These are phyloP conservation scores for Coemansia sp. DNA, from an alignment of 192 early-diverging fungal species.

Conservation along the genomic window DNA sequence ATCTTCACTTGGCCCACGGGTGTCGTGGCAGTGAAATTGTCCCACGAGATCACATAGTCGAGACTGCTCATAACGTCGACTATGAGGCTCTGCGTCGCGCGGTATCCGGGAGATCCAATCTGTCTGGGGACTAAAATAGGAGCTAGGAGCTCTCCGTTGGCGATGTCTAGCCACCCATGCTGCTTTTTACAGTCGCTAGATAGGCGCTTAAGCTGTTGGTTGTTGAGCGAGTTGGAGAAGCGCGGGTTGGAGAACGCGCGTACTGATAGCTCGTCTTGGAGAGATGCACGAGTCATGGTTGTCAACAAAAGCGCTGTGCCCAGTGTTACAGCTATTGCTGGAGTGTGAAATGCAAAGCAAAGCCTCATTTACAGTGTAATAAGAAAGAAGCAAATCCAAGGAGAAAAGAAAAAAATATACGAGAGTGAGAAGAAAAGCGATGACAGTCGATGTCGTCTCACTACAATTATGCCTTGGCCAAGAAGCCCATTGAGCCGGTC, in stretches of 20 bases:
- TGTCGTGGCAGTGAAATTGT: constrained; percentile 73
- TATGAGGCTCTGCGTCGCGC: constrained; percentile 69
- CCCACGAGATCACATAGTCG: constrained; percentile 77
- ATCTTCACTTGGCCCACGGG: constrained; percentile 75
- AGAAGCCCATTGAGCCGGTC: neutral
- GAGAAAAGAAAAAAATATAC: neutral
- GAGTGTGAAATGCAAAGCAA: neutral
- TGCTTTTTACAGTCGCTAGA: constrained; percentile 16
- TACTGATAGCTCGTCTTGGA: constrained; percentile 13
- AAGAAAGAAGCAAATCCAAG: neutral
- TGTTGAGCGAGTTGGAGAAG: constrained; percentile 30
- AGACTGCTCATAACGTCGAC: constrained; percentile 62
- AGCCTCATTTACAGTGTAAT: neutral
- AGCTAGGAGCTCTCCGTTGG: constrained; percentile 59
- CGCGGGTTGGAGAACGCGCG: constrained; percentile 31
- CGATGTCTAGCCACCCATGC: constrained; percentile 34
- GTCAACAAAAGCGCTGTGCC: neutral
- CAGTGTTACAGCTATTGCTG: neutral
- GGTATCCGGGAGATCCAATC: constrained; percentile 71
- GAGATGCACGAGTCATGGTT: neutral
- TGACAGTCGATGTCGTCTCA: neutral
- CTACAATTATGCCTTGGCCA: neutral
- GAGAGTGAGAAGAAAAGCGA: neutral
- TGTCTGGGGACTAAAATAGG: constrained; percentile 80
- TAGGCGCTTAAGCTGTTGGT: constrained; percentile 30